These are phyloP conservation scores for Lactifluus volemus DNA, from an alignment of 768 basidiomycete species.

Conservation along the genomic window DNA sequence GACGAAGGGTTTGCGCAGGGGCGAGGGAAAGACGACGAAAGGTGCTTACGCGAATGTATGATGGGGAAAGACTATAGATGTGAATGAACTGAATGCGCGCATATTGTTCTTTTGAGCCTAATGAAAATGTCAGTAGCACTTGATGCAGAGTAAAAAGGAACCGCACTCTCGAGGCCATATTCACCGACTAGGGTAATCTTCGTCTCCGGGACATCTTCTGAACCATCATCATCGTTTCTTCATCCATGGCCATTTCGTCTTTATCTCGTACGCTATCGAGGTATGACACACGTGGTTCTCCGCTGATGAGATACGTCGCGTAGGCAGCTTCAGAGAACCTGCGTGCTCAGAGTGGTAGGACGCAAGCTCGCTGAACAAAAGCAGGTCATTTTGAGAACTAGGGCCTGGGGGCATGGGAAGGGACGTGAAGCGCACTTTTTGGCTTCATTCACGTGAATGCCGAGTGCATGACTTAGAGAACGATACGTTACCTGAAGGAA, in stretches of 20 bases:
- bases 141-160: not conserved
- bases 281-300: slow-evolving; percentile 30
- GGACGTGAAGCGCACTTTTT: slow-evolving; percentile 50
- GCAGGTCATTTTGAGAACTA: not conserved
- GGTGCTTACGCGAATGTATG: slow-evolving; percentile 45
- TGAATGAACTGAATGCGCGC: slow-evolving; percentile 45
- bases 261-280: slow-evolving; percentile 4
- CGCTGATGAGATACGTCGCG: slow-evolving; percentile 69
- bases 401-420: not conserved
- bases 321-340: slow-evolving; percentile 35
- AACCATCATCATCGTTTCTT: slow-evolving; percentile 30
- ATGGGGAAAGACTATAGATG: slow-evolving; percentile 66
- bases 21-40: not conserved
- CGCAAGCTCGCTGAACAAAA: slow-evolving; percentile 47
- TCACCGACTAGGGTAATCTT: slow-evolving; percentile 56
- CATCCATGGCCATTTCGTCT: slow-evolving; percentile 30
- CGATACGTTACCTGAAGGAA: slow-evolving; percentile 63
- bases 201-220: slow-evolving; percentile 36
- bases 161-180: slow-evolving; percentile 53
- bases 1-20: not conserved
- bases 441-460: slow-evolving; percentile 67
- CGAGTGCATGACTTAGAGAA: slow-evolving; percentile 60
- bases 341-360: slow-evolving; percentile 41
- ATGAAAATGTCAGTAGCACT: not conserved
- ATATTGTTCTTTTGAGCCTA: slow-evolving; percentile 50